phyloP scores from a whole-genome alignment of 176 grass and related monocot species.

The Stipa capillata region DNA sequence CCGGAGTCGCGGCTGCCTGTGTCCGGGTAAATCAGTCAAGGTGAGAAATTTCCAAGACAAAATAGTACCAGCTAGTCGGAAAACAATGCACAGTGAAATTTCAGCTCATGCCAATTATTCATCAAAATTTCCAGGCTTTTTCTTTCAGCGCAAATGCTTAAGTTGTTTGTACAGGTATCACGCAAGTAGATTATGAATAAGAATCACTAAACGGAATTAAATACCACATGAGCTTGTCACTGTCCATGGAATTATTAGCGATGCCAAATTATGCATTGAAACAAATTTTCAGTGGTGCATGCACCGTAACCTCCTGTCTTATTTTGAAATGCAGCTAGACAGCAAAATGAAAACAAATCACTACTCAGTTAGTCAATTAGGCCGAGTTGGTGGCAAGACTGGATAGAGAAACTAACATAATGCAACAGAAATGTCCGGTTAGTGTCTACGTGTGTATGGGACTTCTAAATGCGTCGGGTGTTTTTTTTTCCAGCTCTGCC shows the following conservation, averaged over 20 bases:
- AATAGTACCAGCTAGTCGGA: neutral
- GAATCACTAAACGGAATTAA: neutral
- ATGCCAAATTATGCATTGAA: neutral
- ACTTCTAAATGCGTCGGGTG: neutral
- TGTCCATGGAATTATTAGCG: neutral
- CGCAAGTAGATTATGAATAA: neutral
- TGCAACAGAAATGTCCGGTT: neutral
- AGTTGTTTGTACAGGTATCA: neutral
- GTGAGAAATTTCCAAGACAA: neutral
- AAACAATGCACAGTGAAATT: neutral
- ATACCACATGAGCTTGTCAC: neutral
- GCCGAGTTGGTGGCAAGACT: neutral
- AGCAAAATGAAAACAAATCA: neutral
- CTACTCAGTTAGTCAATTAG: neutral
- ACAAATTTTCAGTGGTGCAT: neutral
- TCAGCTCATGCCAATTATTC: neutral
- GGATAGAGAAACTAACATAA: neutral
- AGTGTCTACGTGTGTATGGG: neutral
- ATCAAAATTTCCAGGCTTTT: neutral
- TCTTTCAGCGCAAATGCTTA: neutral
- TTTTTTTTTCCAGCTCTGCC: too few relatives aligned
- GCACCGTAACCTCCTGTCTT: neutral
- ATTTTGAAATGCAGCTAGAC: neutral
- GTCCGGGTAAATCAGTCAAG: neutral
- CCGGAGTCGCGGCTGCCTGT: constrained; percentile 60